Conservation (phyloP, 169 alveolate genomes). For the Cryptosporidium sp. region DNA sequence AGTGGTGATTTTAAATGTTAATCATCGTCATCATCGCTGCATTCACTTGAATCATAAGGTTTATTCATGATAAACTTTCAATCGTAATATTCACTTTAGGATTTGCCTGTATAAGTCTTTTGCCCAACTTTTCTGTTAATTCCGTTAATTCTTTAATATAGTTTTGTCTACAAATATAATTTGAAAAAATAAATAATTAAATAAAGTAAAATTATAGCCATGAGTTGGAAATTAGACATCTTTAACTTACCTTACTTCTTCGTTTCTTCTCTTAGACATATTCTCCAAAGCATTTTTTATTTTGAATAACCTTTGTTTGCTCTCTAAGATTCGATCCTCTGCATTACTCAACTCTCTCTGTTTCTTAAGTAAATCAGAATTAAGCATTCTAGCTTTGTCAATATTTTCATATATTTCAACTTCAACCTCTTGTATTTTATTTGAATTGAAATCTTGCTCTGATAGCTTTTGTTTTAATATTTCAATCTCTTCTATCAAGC, state of each 20-base stretch:
- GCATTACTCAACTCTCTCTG: conserved; percentile 49
- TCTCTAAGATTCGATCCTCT: conserved; percentile 14
- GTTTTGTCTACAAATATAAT: not conserved
- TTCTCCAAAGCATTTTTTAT: not conserved
- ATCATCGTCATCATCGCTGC: no score
- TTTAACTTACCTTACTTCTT: conserved; percentile 7
- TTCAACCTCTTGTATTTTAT: conserved; percentile 1
- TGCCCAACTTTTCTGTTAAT: conserved; percentile 48
- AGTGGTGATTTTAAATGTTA: no score
- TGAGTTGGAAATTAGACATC: not conserved
- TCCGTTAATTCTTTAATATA: conserved; percentile 25
- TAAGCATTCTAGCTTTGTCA: not conserved
- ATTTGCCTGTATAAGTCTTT: conserved; percentile 31
- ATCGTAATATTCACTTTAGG: conserved; percentile 25
- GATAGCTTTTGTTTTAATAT: conserved; percentile 15
- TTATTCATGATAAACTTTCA: not conserved
- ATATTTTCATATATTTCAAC: conserved; percentile 17
- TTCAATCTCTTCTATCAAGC: conserved; percentile 26
- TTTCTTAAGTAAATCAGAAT: conserved; percentile 22
- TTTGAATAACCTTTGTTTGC: conserved; percentile 1
- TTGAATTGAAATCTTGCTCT: conserved; percentile 11
- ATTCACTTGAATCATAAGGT: not conserved
- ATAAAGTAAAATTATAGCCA: not conserved
- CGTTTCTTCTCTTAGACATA: not conserved
- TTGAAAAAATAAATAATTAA: not conserved